Conservation (phyloP, 2,329 filamentous ascomycete species). For the Cryoendolithus antarcticus region DNA sequence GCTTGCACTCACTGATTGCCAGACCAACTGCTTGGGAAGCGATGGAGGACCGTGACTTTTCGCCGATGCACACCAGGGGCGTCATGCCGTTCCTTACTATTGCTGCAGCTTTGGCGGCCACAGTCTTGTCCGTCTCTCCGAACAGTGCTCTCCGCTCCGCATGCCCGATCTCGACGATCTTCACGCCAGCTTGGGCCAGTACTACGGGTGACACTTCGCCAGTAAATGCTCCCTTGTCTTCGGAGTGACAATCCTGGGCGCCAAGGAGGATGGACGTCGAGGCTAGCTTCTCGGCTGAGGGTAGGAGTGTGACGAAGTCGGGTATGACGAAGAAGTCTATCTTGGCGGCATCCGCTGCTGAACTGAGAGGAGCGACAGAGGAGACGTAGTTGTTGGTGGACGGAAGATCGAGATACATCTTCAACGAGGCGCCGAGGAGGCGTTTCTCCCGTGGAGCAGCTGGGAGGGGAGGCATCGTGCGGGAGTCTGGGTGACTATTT, state of each 20-base stretch:
- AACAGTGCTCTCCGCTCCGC: slow-evolving; percentile 64
- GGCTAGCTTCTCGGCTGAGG: slow-evolving; percentile 34
- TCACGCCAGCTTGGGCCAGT: slow-evolving; percentile 54
- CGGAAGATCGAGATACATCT: slow-evolving; percentile 66
- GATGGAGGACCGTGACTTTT: slow-evolving; percentile 39
- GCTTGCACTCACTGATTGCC: slow-evolving; percentile 53
- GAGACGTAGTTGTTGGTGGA: slow-evolving; percentile 43
- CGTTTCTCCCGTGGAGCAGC: slow-evolving; percentile 35
- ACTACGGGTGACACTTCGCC: slow-evolving; percentile 62
- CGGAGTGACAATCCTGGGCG: slow-evolving; percentile 63
- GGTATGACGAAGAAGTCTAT: slow-evolving; percentile 67
- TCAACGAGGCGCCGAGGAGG: slow-evolving; percentile 61
- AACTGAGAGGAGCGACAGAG: slow-evolving; percentile 30
- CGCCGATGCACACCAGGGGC: slow-evolving; percentile 71
- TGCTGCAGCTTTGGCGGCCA: slow-evolving; percentile 58
- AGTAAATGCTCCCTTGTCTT: slow-evolving; percentile 61
- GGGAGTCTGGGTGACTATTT: no score
- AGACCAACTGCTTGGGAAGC: slow-evolving; percentile 39
- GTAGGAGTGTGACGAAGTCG: slow-evolving; percentile 58
- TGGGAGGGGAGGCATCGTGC: slow-evolving; percentile 19
- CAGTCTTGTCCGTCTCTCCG: slow-evolving; percentile 57
- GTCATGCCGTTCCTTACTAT: slow-evolving; percentile 57
- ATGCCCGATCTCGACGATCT: slow-evolving; percentile 67
- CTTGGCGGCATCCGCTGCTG: slow-evolving; percentile 42
- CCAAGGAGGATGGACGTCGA: slow-evolving; percentile 48